These are phyloP conservation scores for Lactarius vividus DNA, from an alignment of 768 basidiomycete species.

Conservation along the genomic window DNA sequence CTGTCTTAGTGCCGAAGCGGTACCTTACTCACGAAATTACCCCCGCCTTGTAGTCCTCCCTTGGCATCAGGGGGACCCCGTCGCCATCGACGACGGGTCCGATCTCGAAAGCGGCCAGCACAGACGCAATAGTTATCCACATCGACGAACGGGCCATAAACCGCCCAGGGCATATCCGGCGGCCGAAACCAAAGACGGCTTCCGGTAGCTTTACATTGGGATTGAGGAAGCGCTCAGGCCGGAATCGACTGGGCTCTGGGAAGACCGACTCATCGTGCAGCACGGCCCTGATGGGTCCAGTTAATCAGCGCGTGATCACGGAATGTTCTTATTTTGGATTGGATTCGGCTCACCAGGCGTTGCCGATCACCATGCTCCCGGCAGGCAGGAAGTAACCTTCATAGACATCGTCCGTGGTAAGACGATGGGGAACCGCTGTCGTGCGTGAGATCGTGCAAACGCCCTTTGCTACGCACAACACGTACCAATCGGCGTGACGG, in stretches of 20 bases:
- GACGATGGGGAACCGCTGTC: slow-evolving; percentile 30
- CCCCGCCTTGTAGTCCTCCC: slow-evolving; percentile 16
- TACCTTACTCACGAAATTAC: slow-evolving; percentile 19
- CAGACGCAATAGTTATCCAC: slow-evolving; percentile 20
- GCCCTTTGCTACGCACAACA: background rate
- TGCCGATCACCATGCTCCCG: slow-evolving; percentile 32
- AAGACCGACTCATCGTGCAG: slow-evolving; percentile 18
- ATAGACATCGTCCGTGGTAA: slow-evolving; percentile 29
- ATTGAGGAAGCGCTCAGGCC: slow-evolving; percentile 24
- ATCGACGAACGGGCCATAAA: slow-evolving; percentile 23
- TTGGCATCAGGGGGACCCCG: slow-evolving; percentile 8
- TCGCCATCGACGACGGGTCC: background rate
- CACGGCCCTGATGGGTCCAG: slow-evolving; percentile 16
- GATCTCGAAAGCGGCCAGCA: slow-evolving; percentile 20
- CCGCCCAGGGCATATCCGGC: slow-evolving; percentile 22
- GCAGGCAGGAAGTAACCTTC: slow-evolving; percentile 34
- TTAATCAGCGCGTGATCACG: background rate
- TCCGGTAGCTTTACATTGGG: slow-evolving; percentile 8
- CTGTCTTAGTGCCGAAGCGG: background rate
- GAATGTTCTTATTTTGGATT: background rate
- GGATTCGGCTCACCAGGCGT: slow-evolving; percentile 22
- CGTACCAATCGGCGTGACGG: slow-evolving; percentile 27
- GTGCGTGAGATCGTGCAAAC: background rate
- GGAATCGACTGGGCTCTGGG: slow-evolving; percentile 20
- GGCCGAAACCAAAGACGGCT: slow-evolving; percentile 23